These are phyloP conservation scores for Bryoglossum gracile DNA, from an alignment of 495 filamentous ascomycete species.

Conservation along the genomic window DNA sequence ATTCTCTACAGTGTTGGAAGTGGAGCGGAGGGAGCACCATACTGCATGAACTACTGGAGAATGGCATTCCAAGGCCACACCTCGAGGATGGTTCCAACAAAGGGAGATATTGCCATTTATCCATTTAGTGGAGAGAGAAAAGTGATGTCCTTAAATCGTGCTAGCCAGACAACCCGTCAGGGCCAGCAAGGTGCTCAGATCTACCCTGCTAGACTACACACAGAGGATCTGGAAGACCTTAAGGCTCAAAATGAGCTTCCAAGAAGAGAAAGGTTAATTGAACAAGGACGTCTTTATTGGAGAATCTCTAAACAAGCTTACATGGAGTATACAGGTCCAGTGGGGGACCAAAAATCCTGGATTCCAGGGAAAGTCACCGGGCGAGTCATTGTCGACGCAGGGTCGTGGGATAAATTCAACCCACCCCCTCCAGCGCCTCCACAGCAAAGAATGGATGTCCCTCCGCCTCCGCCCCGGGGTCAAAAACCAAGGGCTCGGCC, in stretches of 20 bases:
- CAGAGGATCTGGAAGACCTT: slow-evolving; percentile 1
- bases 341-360: not conserved
- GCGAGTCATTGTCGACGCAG: not conserved
- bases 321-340: not conserved
- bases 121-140: slow-evolving; percentile 11
- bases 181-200: not conserved
- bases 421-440: not conserved
- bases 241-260: not conserved
- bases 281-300: not conserved
- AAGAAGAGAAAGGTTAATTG: not conserved
- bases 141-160: not conserved
- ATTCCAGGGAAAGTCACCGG: not conserved
- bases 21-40: not conserved
- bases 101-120: not conserved
- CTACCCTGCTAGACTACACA: slow-evolving; percentile 3
- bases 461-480: too few species aligned
- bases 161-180: too few species aligned
- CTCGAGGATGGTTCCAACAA: not conserved
- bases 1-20: not conserved
- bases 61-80: slow-evolving; percentile 3
- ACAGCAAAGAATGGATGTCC: too few species aligned
- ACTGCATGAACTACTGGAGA: slow-evolving; percentile 37
- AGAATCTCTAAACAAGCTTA: not conserved
- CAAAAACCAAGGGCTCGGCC: not conserved
- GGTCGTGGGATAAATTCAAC: not conserved